Conservation (phyloP, 805 yeast species). For the Brettanomyces custersianus region DNA sequence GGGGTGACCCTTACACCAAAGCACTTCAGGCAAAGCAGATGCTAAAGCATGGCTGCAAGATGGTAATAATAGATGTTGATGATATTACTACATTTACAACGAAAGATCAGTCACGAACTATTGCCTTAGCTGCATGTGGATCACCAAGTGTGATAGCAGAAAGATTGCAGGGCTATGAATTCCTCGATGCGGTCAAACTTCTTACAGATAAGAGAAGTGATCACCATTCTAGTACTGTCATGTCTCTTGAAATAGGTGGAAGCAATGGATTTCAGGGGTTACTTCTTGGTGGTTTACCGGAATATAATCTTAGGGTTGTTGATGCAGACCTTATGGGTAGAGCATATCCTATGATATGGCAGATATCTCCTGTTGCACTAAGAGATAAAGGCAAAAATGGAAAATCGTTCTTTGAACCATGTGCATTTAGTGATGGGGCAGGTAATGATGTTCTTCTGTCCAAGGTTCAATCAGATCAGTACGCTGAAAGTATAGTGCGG, state of each 20-base stretch:
- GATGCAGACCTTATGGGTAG: constrained; percentile 39
- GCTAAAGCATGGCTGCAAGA: constrained; percentile 25
- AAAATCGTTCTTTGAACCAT: constrained; percentile 33
- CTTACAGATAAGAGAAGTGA: constrained; percentile 22
- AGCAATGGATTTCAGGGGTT: constrained; percentile 31
- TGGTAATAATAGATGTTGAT: constrained; percentile 26
- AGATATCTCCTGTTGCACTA: constrained; percentile 28
- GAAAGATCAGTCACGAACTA: constrained; percentile 21
- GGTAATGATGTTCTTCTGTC: constrained; percentile 28
- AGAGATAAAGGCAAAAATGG: constrained; percentile 28
- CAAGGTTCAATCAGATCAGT: constrained; percentile 23
- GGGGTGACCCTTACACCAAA: constrained; percentile 33
- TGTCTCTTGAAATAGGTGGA: constrained; percentile 34
- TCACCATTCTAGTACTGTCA: constrained; percentile 23
- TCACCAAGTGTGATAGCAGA: constrained; percentile 37
- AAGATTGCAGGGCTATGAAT: constrained; percentile 30
- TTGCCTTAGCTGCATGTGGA: constrained; percentile 32
- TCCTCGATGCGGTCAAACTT: constrained; percentile 23
- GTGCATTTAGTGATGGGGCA: constrained; percentile 33
- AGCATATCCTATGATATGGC: constrained; percentile 37
- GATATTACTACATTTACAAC: constrained; percentile 15
- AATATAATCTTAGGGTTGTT: constrained; percentile 12
- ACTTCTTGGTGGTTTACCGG: constrained; percentile 12
- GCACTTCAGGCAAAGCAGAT: constrained; percentile 26
- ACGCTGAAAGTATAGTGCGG: constrained; percentile 30